These are phyloP conservation scores for Lepidopterella palustris DNA, from an alignment of 495 filamentous ascomycete genomes.

Conservation along the genomic window DNA sequence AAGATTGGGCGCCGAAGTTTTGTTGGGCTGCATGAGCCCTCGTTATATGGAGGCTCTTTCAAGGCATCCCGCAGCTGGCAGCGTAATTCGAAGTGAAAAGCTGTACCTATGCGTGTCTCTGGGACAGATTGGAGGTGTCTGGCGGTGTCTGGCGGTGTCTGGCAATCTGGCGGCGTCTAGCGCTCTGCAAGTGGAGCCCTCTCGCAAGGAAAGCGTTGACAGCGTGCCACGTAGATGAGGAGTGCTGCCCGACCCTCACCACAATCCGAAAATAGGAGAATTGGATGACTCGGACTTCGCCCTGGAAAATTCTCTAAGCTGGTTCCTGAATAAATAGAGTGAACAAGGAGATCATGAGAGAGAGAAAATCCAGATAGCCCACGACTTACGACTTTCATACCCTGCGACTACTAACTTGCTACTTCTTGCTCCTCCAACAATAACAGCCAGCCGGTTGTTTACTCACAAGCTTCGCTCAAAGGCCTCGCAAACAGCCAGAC, in stretches of 20 bases:
- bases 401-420: no score
- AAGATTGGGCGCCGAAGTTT: slow-evolving; percentile 1
- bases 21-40: background rate
- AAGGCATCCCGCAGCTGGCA: background rate
- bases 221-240: background rate
- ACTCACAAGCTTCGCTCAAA: no score
- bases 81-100: no score
- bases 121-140: background rate
- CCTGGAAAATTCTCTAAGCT: no score
- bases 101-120: background rate
- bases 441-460: no score
- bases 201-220: background rate
- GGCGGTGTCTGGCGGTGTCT: background rate
- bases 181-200: background rate
- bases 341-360: background rate
- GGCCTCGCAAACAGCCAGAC: background rate
- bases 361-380: no score
- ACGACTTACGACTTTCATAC: no score
- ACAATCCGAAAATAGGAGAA: background rate
- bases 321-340: no score
- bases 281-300: background rate
- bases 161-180: background rate
- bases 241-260: background rate
- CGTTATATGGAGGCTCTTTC: background rate
- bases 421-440: no score